Conservation (phyloP, 2,329 filamentous ascomycete species). For the Cytospora piceae region DNA sequence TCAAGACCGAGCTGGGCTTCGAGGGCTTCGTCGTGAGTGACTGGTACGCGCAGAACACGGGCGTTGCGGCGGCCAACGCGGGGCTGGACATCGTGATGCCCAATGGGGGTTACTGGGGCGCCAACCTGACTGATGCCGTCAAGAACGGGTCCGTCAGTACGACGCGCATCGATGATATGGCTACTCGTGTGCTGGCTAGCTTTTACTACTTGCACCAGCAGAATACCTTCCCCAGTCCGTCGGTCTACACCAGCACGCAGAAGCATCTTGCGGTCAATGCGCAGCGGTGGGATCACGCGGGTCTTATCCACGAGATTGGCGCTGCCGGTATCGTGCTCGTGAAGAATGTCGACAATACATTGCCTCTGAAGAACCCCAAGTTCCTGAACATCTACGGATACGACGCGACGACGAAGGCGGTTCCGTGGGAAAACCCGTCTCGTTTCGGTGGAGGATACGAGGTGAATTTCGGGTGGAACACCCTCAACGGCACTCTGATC, state of each 20-base stretch:
- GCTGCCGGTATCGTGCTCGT: conserved; percentile 52
- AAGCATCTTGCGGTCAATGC: conserved; percentile 28
- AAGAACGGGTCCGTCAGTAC: conserved; percentile 62
- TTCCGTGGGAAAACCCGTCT: conserved; percentile 24
- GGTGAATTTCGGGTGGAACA: conserved; percentile 40
- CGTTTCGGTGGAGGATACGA: conserved; percentile 60
- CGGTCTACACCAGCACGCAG: conserved; percentile 23
- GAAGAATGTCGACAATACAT: conserved; percentile 61
- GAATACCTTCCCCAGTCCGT: conserved; percentile 22
- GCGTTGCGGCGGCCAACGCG: conserved; percentile 62
- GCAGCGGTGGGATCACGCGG: conserved; percentile 15
- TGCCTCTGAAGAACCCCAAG: conserved; percentile 60
- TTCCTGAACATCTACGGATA: conserved; percentile 58
- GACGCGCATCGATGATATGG: conserved; percentile 61
- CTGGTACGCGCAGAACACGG: conserved; percentile 69
- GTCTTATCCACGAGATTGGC: conserved; percentile 28
- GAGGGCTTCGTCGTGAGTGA: conserved; percentile 70
- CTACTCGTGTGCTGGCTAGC: conserved; percentile 35
- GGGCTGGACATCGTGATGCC: conserved; percentile 78
- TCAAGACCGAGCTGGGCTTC: conserved; percentile 66
- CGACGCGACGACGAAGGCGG: conserved; percentile 57
- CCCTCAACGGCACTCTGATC: conserved; percentile 49
- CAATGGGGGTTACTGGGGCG: conserved; percentile 38
- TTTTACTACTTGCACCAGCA: conserved; percentile 25
- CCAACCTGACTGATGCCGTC: conserved; percentile 62